Evolutionary conservation across 2,329 filamentous ascomycete genomes (phyloP).

Genomic region (Colletotrichum theobromicola): DNA sequence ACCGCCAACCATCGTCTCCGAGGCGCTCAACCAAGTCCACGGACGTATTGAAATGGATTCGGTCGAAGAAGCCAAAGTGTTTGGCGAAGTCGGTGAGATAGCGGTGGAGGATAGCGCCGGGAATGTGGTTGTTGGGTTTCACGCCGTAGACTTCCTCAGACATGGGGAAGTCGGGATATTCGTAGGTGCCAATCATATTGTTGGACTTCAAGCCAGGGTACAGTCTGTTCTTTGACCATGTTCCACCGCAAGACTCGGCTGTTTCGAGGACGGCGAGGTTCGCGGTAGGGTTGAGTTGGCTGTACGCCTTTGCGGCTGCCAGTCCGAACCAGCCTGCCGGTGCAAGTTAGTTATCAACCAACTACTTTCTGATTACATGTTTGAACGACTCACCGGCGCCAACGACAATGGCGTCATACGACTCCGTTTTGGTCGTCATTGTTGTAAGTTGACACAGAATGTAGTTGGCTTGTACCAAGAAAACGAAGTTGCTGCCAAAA

Average conservation of each 20-base stretch:
- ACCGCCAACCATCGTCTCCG: neutral
- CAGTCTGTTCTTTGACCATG: slow-evolving; percentile 63
- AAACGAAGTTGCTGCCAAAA: neutral
- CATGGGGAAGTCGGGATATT: slow-evolving; percentile 70
- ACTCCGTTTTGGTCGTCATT: neutral
- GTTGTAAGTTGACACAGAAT: neutral
- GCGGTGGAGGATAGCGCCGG: slow-evolving; percentile 37
- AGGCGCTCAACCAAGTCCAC: slow-evolving; percentile 46
- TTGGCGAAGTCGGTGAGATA: slow-evolving; percentile 42
- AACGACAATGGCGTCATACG: slow-evolving; percentile 3
- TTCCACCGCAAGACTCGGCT: slow-evolving; percentile 58
- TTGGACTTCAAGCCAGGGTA: slow-evolving; percentile 68
- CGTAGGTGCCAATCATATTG: slow-evolving; percentile 67
- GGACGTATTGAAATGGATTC: slow-evolving; percentile 54
- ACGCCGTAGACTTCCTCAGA: slow-evolving; percentile 46
- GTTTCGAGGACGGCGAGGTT: slow-evolving; percentile 57
- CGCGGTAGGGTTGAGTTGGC: slow-evolving; percentile 50
- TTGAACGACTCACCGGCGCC: slow-evolving; percentile 7
- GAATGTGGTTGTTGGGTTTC: slow-evolving; percentile 36
- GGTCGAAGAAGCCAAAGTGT: slow-evolving; percentile 52
- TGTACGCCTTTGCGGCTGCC: slow-evolving; percentile 56
- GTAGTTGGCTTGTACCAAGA: neutral
- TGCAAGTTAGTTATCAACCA: slow-evolving; percentile 31
- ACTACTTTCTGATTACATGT: neutral
- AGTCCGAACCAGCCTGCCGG: slow-evolving; percentile 50